Evolutionary conservation across 2,329 filamentous ascomycete genomes (phyloP), one percentile per base, ranked within the genome.

Genomic region (Xylaria sp.): DNA sequence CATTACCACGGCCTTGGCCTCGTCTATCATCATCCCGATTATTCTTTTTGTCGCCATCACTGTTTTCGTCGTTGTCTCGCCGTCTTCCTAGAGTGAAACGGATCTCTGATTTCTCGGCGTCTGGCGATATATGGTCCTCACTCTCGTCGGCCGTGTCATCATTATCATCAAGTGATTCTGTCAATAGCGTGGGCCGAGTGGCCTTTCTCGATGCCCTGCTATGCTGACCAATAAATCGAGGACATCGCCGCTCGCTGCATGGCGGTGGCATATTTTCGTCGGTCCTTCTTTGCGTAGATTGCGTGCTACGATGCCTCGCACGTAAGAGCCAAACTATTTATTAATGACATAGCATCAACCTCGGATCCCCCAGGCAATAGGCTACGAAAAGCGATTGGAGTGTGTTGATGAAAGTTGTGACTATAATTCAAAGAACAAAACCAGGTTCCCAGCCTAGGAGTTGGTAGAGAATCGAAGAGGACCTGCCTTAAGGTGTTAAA

Each of bases 391-490:
- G 59, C 19, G 60, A 44, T 49, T 29, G 23, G 35, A 35, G 13
- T 55, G 21, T 27, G n/a, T 27, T 13, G 11, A 15, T 7, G 19
- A 4, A n/a, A 31, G 17, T 37, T 29, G 17, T 31, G n/a, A 8
- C 10, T 11, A 37, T 3, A 44, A 51, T 23, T 7, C 3, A 25
- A 37, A 29, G 25, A 66, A 65, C 2, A 11, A 41, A 62, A 69
- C 60, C 59, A 58, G 40, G 58, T 51, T 27, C 56, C 66, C 65
- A 68, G 59, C 62, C 62, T 65, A 64, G 64, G 57, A 43, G 58
- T 49, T 60, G 59, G 46, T 62, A 60, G 56, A 71, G 68, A 65
- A 67, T 68, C 67, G 68, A 64, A 70, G 63, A 73, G 68, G 70
- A 59, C 71, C 71, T 49, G 71, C 71, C 72, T 70, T 67, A 58